phyloP scores from a whole-genome alignment of 495 filamentous ascomycete genomes.

The Tricharina praecox region DNA sequence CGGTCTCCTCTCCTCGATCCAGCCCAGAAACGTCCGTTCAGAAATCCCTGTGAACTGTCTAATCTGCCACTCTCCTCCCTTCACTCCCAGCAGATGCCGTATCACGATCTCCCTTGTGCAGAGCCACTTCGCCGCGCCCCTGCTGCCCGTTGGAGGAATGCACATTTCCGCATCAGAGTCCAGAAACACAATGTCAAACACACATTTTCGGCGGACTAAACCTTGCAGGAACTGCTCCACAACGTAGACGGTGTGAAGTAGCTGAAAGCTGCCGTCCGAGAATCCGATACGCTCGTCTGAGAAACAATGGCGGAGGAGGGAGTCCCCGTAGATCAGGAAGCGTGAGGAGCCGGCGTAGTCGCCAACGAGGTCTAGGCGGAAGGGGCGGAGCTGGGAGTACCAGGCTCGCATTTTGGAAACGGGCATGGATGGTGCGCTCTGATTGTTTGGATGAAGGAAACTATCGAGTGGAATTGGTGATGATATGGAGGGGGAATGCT shows the following conservation, averaged over 20 bases:
- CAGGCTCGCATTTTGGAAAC: too few relatives aligned
- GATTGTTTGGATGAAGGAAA: too few relatives aligned
- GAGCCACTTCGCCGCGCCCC: not conserved
- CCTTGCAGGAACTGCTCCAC: conserved; percentile 49
- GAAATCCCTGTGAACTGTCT: not conserved
- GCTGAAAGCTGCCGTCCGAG: conserved; percentile 41
- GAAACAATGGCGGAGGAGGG: conserved; percentile 46
- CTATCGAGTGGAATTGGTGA: too few relatives aligned
- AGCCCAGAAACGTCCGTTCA: conserved; percentile 35
- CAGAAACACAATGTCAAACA: conserved; percentile 30
- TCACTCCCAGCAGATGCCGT: conserved; percentile 36
- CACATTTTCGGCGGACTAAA: conserved; percentile 44
- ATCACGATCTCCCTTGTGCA: conserved; percentile 45
- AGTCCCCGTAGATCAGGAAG: conserved; percentile 60
- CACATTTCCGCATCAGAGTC: conserved; percentile 31
- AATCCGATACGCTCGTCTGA: conserved; percentile 39
- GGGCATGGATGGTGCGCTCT: too few relatives aligned
- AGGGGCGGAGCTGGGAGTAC: too few relatives aligned
- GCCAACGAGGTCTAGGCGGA: conserved; percentile 36
- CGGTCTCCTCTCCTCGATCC: conserved; percentile 35
- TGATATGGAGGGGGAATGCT: too few relatives aligned
- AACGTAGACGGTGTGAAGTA: conserved; percentile 51
- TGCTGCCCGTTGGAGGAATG: conserved; percentile 35
- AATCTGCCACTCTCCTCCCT: conserved; percentile 15
- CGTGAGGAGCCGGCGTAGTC: conserved; percentile 58